Percentiles rank a stretch among this genome's conserved stretches.
phyloP scores from a whole-genome alignment of 2,329 filamentous ascomycete genomes.

The Pseudogymnoascus sp. region DNA sequence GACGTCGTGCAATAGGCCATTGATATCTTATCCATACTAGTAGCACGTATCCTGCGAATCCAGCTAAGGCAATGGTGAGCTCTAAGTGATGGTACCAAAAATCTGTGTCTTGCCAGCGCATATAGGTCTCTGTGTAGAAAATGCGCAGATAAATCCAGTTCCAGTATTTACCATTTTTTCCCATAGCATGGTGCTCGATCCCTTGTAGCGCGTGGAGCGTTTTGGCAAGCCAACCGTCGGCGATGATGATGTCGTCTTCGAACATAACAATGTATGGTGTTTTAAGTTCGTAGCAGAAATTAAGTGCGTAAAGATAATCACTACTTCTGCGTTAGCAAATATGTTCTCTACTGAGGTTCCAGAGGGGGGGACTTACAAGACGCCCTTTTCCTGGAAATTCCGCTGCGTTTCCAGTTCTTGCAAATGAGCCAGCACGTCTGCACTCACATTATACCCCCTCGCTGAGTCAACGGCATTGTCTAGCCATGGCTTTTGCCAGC shows the following conservation, averaged over 20 bases:
- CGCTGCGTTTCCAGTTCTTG: not conserved
- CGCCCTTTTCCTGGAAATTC: conserved; percentile 29
- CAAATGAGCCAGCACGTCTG: too few species aligned
- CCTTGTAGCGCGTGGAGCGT: conserved; percentile 17
- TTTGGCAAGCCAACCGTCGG: conserved; percentile 31
- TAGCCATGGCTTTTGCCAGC: too few species aligned
- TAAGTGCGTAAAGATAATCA: conserved; percentile 29
- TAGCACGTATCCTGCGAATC: too few species aligned
- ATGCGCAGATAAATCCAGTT: conserved; percentile 16
- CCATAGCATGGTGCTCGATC: conserved; percentile 14
- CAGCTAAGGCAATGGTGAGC: too few species aligned
- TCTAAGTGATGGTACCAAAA: too few species aligned
- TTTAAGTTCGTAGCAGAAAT: conserved; percentile 24
- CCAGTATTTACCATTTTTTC: not conserved
- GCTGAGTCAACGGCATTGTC: too few species aligned
- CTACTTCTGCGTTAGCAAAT: conserved; percentile 11
- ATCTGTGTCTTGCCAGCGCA: too few species aligned
- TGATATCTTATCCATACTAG: too few species aligned
- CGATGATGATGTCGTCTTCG: conserved; percentile 33
- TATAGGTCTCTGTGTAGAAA: too few species aligned
- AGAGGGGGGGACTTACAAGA: conserved; percentile 23
- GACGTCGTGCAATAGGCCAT: too few species aligned
- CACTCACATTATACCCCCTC: too few species aligned
- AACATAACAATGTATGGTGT: conserved; percentile 31
- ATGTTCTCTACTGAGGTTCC: not conserved